Base-by-base conservation (phyloP, 2,329 filamentous ascomycete species). In the Celoporthe dispersa region DNA sequence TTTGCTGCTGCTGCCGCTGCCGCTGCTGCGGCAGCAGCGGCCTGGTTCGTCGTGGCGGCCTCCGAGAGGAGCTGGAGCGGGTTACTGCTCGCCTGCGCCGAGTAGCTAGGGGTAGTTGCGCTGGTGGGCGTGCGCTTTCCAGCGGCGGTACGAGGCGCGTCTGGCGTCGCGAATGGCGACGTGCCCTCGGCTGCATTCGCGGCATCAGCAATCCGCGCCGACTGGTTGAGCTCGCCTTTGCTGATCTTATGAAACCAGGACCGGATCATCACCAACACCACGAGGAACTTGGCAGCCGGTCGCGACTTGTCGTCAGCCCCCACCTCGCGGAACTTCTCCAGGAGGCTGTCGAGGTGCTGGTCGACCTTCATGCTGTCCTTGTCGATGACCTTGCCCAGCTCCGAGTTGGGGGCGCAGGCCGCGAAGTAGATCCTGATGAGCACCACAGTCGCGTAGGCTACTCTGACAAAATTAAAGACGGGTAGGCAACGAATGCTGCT, bases 351-450 rank as follows among this genome's bases (percentile, higher is more conserved):
- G 2, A 97, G 84, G 76, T 93, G 91, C 67, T 87, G 83, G 73
- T 84, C 83, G 25, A 88, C 86, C 71, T 90, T 89, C 80, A 95
- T 86, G 73, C 90, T 85, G 68, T 90, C 86, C 72, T 88, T 88
- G 73, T 89, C 85, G 72, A 95, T 90, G 25, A 94, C 86, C 71
- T 87, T 87, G n/a, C 89, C 89, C 1, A 94, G 85, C 74, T 91
- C 89, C 22, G 88, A 90, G 55, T 86, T 85, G 0, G 90, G 86
- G 19, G 86, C 85, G 1, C 87, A 87, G 3, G 90, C 88, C 11
- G 90, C 88, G 64, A 92, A 90, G 79, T 91, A 91, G 72, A 94
- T 86, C 79, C 93, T 94, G 77, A 93, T 91, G 51, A 94, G 82
- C 41, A 92, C 88, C 28, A 94, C 90, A 2, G 90, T 85, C 7